Conservation (phyloP, 208 protist genomes). For the Acanthamoeba lenticulata region DNA sequence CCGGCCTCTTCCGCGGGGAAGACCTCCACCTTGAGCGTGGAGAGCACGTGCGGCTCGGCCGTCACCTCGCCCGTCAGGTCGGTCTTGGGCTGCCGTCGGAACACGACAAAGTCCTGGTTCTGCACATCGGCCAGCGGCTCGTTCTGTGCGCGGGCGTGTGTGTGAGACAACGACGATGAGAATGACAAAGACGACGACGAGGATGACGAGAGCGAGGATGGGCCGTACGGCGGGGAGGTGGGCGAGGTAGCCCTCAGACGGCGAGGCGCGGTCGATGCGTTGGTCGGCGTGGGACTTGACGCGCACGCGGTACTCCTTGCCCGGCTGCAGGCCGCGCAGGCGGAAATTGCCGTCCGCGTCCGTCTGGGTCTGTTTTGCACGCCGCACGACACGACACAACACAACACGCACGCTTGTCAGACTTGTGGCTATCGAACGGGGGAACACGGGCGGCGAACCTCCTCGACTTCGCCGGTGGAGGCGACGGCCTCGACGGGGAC, state of each 20-base stretch:
- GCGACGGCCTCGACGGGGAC: conserved; percentile 24
- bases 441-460: background rate
- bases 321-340: conserved; percentile 21
- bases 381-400: too few species aligned
- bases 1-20: background rate
- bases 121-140: background rate
- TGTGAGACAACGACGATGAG: background rate
- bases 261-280: conserved; percentile 20
- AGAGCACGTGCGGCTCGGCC: background rate
- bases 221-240: background rate
- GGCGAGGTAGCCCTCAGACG: background rate
- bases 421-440: too few species aligned
- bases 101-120: conserved; percentile 14
- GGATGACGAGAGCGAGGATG: background rate
- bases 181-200: too few species aligned
- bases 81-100: background rate
- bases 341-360: conserved; percentile 37
- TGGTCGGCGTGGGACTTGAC: conserved; percentile 26
- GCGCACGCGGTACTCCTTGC: background rate
- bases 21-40: conserved; percentile 37
- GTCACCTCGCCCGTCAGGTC: conserved; percentile 48
- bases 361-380: conserved; percentile 25
- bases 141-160: background rate
- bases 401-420: too few species aligned
- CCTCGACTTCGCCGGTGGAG: background rate